These are phyloP conservation scores for Pseudisothecium myosuroides DNA, from an alignment of 225 moss, liverwort and hornwort species.

Conservation along the genomic window DNA sequence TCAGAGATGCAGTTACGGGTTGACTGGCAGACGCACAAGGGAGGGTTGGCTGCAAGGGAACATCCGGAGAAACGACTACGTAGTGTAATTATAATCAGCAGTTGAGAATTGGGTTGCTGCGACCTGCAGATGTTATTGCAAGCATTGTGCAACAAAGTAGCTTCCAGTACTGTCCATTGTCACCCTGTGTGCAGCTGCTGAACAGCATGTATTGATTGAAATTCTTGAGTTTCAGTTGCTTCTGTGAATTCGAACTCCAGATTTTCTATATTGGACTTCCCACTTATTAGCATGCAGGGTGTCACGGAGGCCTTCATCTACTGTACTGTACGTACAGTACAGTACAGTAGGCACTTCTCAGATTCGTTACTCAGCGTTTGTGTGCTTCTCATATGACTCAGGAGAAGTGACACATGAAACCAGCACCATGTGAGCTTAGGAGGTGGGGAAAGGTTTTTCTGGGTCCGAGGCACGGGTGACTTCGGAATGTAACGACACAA, in stretches of 20 bases:
- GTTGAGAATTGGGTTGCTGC: slow-evolving; percentile 3
- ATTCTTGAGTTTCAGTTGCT: background rate
- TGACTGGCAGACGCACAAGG: background rate
- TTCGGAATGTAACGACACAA: too few relatives aligned
- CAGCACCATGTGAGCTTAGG: too few relatives aligned
- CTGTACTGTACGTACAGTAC: too few relatives aligned
- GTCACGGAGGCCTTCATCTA: background rate
- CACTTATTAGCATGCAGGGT: background rate
- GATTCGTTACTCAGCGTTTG: too few relatives aligned
- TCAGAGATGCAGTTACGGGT: slow-evolving; percentile 7
- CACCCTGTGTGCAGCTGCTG: background rate
- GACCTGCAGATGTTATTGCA: background rate
- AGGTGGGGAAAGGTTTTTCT: too few relatives aligned
- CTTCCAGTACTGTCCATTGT: background rate
- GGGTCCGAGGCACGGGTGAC: too few relatives aligned
- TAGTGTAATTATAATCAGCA: slow-evolving; percentile 27
- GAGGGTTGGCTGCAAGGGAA: background rate
- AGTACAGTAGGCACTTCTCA: too few relatives aligned
- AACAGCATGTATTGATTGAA: background rate
- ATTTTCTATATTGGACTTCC: background rate
- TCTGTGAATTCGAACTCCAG: background rate
- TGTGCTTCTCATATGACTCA: too few relatives aligned
- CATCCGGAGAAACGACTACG: slow-evolving; percentile 12
- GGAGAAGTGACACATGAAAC: too few relatives aligned
- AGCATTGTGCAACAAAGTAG: background rate